Conservation (phyloP, 768 basidiomycete genomes). For the Leucosporidium creatinivorum region DNA sequence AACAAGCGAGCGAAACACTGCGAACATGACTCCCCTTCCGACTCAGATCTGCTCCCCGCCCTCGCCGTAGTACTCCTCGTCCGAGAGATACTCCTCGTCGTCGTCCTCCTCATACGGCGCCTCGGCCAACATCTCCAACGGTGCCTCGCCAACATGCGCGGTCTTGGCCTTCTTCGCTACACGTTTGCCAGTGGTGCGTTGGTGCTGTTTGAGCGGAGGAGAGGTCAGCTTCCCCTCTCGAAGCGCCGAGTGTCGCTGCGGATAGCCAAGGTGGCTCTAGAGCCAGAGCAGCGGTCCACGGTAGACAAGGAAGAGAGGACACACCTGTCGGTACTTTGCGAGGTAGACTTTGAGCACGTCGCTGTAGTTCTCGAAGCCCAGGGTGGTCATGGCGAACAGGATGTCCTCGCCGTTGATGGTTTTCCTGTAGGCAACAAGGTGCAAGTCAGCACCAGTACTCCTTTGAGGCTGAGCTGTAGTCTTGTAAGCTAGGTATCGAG, state of each 20-base stretch:
- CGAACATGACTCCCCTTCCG: no score
- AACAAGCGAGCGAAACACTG: no score
- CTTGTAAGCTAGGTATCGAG: no score
- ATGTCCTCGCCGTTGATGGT: conserved; percentile 98
- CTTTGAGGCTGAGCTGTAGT: no score
- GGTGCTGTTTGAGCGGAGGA: conserved; percentile 1
- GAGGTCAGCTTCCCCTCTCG: not conserved
- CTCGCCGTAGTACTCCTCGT: not conserved
- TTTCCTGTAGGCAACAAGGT: conserved; percentile 49
- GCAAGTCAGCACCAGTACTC: no score
- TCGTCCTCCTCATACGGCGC: not conserved
- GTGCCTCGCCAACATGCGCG: not conserved
- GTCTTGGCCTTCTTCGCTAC: conserved; percentile 8
- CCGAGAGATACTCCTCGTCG: not conserved
- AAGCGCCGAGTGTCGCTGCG: not conserved
- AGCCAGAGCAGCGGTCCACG: no score
- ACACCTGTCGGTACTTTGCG: conserved; percentile 51
- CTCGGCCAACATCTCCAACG: not conserved
- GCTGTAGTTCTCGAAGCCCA: conserved; percentile 89
- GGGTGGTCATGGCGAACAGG: conserved; percentile 79
- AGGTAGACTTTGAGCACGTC: conserved; percentile 88
- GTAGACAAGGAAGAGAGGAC: not conserved
- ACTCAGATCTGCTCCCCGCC: not conserved
- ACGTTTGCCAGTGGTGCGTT: conserved; percentile 28
- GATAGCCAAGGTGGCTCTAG: not conserved